Conservation (phyloP, 2,329 filamentous ascomycete genomes). For the Amauroascus verrucosus region DNA sequence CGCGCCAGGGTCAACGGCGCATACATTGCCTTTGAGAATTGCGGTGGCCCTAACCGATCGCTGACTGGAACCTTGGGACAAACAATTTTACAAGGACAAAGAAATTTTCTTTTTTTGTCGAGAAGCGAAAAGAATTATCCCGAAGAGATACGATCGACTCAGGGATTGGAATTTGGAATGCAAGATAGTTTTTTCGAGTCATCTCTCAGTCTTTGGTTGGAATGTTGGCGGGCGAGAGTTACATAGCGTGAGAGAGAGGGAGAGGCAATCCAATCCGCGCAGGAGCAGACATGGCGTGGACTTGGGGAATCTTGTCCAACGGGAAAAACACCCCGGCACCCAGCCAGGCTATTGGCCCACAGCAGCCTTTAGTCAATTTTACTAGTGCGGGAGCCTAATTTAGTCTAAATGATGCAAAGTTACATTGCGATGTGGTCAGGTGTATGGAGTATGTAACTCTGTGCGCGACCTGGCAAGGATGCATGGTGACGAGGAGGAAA, state of each 20-base stretch:
- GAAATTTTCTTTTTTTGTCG: too few species aligned
- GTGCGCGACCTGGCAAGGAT: background rate
- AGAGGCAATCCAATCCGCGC: too few species aligned
- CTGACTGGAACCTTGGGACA: too few species aligned
- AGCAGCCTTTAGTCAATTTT: background rate
- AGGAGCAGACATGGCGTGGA: too few species aligned
- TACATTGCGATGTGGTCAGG: conserved; percentile 11
- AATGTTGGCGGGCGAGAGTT: background rate
- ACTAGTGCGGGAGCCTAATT: background rate
- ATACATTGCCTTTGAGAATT: background rate
- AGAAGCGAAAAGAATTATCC: background rate
- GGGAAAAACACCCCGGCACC: background rate
- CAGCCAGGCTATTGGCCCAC: background rate
- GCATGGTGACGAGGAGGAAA: background rate
- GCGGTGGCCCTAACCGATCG: too few species aligned
- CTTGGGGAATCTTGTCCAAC: background rate
- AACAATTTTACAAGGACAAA: too few species aligned
- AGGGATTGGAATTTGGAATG: too few species aligned
- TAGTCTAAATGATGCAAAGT: conserved; percentile 5
- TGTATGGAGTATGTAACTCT: conserved; percentile 1
- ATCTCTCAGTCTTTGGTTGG: too few species aligned
- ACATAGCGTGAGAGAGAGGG: too few species aligned
- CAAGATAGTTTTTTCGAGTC: too few species aligned
- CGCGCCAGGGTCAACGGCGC: background rate
- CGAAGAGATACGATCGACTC: background rate